A percentile compares a stretch with the other conserved stretches of the same genome.
Conservation (phyloP, 1,284 basidiomycete species). For the Volvariella surrecta region DNA sequence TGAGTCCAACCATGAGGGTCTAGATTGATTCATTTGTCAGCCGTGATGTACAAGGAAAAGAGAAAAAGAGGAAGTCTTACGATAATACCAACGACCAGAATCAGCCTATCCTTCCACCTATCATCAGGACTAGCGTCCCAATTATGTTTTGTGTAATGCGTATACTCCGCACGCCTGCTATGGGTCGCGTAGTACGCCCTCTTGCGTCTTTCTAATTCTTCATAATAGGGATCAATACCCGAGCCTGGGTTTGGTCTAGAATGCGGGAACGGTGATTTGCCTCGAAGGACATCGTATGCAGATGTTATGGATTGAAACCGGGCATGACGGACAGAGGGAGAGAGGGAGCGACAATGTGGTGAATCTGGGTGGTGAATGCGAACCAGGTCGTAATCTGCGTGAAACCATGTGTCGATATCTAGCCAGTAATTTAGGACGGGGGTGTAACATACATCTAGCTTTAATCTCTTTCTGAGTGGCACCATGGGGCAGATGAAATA, state of each 20-base stretch:
- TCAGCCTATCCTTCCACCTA: conserved; percentile 46
- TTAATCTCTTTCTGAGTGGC: conserved; percentile 57
- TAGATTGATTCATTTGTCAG: conserved; percentile 1
- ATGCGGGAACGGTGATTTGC: conserved; percentile 22
- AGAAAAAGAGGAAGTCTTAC: conserved; percentile 26
- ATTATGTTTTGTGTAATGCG: conserved; percentile 9
- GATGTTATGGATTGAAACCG: conserved; percentile 44
- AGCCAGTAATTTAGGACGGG: neutral
- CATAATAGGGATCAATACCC: conserved; percentile 19
- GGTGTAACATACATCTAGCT: conserved; percentile 43
- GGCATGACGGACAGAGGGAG: conserved; percentile 39
- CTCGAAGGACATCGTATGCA: conserved; percentile 32
- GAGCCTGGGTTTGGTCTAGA: too few species aligned
- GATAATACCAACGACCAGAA: conserved; percentile 38
- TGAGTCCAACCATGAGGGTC: conserved; percentile 15
- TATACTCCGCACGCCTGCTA: conserved; percentile 13
- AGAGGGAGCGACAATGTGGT: conserved; percentile 33
- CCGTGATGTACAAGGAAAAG: neutral
- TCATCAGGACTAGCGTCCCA: conserved; percentile 29
- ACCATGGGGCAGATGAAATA: conserved; percentile 52
- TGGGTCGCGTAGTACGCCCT: conserved; percentile 21
- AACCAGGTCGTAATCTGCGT: conserved; percentile 64
- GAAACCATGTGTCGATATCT: conserved; percentile 4
- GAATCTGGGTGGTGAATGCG: conserved; percentile 67
- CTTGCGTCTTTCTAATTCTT: conserved; percentile 25